phyloP scores from a whole-genome alignment of 2,329 filamentous ascomycete species.

The Westerdykella sp. region DNA sequence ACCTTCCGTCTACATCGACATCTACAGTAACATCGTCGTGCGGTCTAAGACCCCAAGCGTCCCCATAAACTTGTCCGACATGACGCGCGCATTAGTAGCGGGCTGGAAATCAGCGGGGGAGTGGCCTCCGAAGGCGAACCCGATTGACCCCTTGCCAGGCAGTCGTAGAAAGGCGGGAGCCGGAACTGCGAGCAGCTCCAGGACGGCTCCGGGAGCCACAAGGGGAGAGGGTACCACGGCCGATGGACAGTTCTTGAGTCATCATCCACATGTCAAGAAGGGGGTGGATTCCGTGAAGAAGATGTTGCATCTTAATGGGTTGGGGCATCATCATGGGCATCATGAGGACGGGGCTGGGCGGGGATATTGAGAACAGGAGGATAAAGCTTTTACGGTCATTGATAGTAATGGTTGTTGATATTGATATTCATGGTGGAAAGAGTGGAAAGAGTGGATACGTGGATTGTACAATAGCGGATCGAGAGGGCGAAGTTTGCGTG shows the following conservation, averaged over 20 bases:
- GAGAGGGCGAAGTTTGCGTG: too few species aligned
- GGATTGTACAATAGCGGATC: too few species aligned
- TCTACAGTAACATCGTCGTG: conserved; percentile 84
- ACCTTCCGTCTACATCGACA: conserved; percentile 66
- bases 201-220: conserved; percentile 7
- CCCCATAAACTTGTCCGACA: conserved; percentile 78
- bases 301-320: conserved; percentile 36
- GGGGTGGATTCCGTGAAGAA: conserved; percentile 42
- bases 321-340: conserved; percentile 11
- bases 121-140: conserved; percentile 67
- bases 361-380: background rate
- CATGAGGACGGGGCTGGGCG: background rate
- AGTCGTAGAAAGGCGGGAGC: conserved; percentile 22
- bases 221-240: conserved; percentile 9
- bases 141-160: conserved; percentile 43
- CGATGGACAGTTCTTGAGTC: conserved; percentile 24
- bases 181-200: conserved; percentile 8
- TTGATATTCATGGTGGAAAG: too few species aligned
- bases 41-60: conserved; percentile 76
- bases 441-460: too few species aligned
- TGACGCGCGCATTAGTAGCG: conserved; percentile 72
- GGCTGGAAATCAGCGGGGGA: conserved; percentile 93
- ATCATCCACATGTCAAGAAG: conserved; percentile 39
- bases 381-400: too few species aligned
- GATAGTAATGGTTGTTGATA: too few species aligned